These are phyloP conservation scores for Pseudozyma pruni DNA, from an alignment of 1,284 basidiomycete species.

Conservation along the genomic window DNA sequence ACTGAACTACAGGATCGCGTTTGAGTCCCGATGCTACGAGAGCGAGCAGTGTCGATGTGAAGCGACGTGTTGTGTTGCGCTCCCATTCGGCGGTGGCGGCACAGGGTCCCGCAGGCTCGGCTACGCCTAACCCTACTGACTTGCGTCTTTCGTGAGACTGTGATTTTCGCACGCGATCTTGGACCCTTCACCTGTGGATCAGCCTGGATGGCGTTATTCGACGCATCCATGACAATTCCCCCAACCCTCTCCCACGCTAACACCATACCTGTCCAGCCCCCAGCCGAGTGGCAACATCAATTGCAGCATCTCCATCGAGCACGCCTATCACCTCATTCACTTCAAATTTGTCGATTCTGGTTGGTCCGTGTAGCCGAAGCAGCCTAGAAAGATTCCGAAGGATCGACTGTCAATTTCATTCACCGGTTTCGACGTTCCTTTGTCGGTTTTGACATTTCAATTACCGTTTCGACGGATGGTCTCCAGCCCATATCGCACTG, in stretches of 20 bases:
- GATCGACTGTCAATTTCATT: neutral
- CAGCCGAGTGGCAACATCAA: neutral
- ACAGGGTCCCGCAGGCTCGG: no score
- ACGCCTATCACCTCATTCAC: conserved; percentile 13
- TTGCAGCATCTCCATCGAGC: neutral
- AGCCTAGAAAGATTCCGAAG: conserved; percentile 1
- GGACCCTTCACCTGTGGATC: neutral
- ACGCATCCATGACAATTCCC: conserved; percentile 1
- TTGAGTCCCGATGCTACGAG: no score
- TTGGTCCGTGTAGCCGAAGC: conserved; percentile 10
- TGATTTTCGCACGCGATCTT: conserved; percentile 11
- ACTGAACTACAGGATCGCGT: no score
- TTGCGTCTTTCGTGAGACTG: no score
- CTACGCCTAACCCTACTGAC: no score
- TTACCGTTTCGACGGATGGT: no score
- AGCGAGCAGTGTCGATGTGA: no score
- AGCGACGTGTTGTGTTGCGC: no score
- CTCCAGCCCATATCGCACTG: conserved; percentile 1
- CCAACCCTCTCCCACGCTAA: neutral
- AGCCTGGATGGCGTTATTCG: conserved; percentile 13
- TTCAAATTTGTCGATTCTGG: conserved; percentile 11
- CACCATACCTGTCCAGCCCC: no score
- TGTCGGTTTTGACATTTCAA: no score
- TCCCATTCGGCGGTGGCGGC: no score
- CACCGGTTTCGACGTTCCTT: neutral